Conservation (phyloP, 1,284 basidiomycete genomes). For the Malassezia yamatoensis region DNA sequence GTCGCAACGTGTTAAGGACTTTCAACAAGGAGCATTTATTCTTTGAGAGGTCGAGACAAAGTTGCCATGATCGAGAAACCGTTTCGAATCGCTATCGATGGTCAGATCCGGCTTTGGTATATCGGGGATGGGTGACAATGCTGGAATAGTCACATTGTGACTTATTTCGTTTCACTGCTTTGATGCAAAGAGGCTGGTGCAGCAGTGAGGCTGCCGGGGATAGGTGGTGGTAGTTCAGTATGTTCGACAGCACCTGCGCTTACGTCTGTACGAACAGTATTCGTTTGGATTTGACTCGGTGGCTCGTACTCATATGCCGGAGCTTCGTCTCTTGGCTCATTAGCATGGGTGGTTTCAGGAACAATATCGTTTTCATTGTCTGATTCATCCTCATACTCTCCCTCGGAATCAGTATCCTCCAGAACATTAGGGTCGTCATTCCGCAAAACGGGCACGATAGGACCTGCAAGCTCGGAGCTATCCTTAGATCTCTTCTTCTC, state of each 20-base stretch:
- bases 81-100: too few species aligned
- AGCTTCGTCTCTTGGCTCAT: not conserved
- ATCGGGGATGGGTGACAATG: too few species aligned
- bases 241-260: not conserved
- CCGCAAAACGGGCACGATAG: conserved; percentile 17
- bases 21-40: too few species aligned
- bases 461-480: conserved; percentile 8
- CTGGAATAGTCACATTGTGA: too few species aligned
- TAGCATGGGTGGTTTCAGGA: not conserved
- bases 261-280: too few species aligned
- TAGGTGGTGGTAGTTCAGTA: conserved; percentile 2
- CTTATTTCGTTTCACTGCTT: too few species aligned
- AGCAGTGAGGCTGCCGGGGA: not conserved
- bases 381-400: not conserved
- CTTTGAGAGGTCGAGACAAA: too few species aligned
- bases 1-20: too few species aligned
- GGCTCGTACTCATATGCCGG: not conserved
- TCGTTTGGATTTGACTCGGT: not conserved
- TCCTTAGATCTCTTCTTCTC: conserved; percentile 13
- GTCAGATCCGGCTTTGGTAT: too few species aligned
- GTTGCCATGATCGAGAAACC: too few species aligned
- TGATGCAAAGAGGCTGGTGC: not conserved
- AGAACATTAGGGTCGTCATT: conserved; percentile 1
- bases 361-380: not conserved
- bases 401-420: not conserved